A percentile compares a stretch with the other conserved stretches of the same genome.
These are phyloP conservation scores for Paramecium pentaurelia DNA, from an alignment of 73 alveolate species.

Conservation along the genomic window DNA sequence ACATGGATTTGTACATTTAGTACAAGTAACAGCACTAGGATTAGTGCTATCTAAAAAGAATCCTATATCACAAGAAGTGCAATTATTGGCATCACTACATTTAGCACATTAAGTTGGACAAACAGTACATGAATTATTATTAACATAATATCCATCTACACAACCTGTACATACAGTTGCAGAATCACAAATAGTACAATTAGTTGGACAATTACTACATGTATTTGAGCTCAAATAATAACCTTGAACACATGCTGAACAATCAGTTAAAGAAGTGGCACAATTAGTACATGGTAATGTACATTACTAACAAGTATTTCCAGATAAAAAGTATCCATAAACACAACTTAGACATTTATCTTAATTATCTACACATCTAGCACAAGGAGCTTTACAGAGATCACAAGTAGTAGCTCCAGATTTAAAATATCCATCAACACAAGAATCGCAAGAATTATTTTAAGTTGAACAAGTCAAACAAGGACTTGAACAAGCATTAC, in stretches of 20 bases:
- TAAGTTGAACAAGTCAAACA: neutral
- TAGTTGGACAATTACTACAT: neutral
- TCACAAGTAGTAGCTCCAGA: neutral
- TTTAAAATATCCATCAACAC: neutral
- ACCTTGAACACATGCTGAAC: neutral
- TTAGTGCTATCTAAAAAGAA: neutral
- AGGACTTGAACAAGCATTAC: neutral
- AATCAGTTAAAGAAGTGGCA: neutral
- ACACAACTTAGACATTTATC: neutral
- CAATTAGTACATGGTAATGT: neutral
- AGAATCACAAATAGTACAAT: neutral
- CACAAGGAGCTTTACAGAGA: neutral
- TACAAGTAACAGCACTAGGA: neutral
- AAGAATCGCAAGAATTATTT: neutral
- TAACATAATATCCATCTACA: neutral
- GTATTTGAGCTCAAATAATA: neutral
- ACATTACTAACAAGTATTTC: neutral
- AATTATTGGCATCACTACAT: neutral
- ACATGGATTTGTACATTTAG: neutral
- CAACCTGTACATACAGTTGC: neutral
- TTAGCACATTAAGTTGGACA: neutral
- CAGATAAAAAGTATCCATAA: neutral
- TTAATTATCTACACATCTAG: neutral
- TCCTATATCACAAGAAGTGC: constrained; percentile 16
- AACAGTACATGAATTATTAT: neutral